Percentiles rank a stretch among this genome's conserved stretches.
Conservation (phyloP, 768 basidiomycete species). For the Suillus americanus region DNA sequence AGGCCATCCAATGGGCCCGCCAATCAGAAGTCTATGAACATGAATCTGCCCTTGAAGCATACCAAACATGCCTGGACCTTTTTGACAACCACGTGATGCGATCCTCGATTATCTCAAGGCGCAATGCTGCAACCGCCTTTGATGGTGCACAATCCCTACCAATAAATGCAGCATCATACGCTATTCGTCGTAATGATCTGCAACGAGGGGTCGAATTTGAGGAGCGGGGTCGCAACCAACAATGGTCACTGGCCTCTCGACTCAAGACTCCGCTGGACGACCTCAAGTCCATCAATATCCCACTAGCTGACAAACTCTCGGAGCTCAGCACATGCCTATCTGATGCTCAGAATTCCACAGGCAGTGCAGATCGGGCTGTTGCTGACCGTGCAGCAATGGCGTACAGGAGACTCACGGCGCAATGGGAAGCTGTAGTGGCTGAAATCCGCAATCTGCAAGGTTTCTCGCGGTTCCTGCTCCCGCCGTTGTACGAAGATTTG, state of each 20-base stretch:
- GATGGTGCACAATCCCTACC: neutral
- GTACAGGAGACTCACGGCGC: slow-evolving; percentile 8
- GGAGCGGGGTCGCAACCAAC: slow-evolving; percentile 27
- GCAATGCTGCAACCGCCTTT: neutral
- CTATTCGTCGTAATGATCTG: slow-evolving; percentile 12
- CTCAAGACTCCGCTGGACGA: slow-evolving; percentile 26
- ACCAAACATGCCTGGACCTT: neutral
- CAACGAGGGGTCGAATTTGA: slow-evolving; percentile 26
- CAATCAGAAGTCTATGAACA: slow-evolving; percentile 3
- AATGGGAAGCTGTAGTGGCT: slow-evolving; percentile 4
- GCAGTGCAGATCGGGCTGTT: neutral
- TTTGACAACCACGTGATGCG: slow-evolving; percentile 3
- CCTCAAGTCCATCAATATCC: slow-evolving; percentile 7
- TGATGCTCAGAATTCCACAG: neutral
- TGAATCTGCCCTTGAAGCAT: slow-evolving; percentile 8
- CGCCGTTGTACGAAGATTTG: slow-evolving; percentile 13
- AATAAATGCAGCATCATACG: slow-evolving; percentile 13
- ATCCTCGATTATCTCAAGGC: neutral
- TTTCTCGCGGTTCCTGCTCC: slow-evolving; percentile 19
- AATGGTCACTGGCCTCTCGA: slow-evolving; percentile 26
- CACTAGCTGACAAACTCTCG: slow-evolving; percentile 12
- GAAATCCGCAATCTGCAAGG: slow-evolving; percentile 14
- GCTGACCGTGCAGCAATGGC: slow-evolving; percentile 4
- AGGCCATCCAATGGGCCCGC: neutral
- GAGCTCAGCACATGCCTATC: slow-evolving; percentile 6